Evolutionary conservation across 352 stramenopile species (phyloP), one percentile per base, ranked within the genome.

Genomic region (Globisporangium perplexum): DNA sequence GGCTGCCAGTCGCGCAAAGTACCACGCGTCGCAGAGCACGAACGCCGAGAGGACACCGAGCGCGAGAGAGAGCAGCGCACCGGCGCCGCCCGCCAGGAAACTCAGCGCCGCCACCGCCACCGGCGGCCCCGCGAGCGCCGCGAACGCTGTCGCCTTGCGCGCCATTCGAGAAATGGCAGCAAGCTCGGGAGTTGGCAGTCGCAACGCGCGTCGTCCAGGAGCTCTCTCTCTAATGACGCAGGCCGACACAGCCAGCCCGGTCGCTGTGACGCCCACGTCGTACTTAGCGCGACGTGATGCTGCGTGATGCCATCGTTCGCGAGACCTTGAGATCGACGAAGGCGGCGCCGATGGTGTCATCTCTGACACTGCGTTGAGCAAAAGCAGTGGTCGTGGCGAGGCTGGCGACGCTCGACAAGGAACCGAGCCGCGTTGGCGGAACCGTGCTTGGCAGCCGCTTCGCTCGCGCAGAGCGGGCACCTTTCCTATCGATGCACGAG

Each of bases 11-110:
- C 77, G 69, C 53, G 87, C 36, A 57, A 93, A 92, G 62, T 94
- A 94, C 83, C 83, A 92, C 20, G 68, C 64, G 52, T 94, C 83
- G 45, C 80, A 88, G 49, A 83, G 73, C 24, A 67, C 70, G 63
- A 92, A 90, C 54, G 68, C 62, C 46, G 76, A 78, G 15, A 88
- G 59, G 11, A 52, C 49, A 7, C 72, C 77, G 6, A 81, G 36
- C 22, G 59, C 36, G 33, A 77, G 2, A n/a, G 67, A 68, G 14
- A 69, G 53, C 17, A 30, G 22, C 12, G 56, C 57, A 33, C 60
- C 70, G 20, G 58, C 51, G 17, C 54, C 56, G 17, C 54, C 56
- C 5, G 63, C 48, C 26, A 74, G 61, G 33, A 64, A 71, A 23
- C 45, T 63, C 15, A 80, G 28, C 31, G 59, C 35, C 18, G 68